A percentile compares a stretch with the other conserved stretches of the same genome.
Evolutionary conservation across 177 flowering plant genomes (phyloP).

Genomic region (Telopea speciosissima): DNA sequence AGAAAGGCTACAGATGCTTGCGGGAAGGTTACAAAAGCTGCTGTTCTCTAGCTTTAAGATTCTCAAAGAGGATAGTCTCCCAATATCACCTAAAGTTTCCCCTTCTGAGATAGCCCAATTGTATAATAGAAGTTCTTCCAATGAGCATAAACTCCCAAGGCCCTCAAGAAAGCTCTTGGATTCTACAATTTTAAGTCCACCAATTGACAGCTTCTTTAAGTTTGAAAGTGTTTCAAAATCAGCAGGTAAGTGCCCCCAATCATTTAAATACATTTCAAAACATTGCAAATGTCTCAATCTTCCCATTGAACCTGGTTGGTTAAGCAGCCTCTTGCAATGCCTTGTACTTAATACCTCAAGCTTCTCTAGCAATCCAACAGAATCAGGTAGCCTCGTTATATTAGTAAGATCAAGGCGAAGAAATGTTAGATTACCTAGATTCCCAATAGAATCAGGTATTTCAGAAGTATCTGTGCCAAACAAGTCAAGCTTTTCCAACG

Average conservation of each 20-base stretch:
- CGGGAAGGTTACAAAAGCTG: background rate
- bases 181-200: background rate
- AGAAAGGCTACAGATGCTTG: background rate
- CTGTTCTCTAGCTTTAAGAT: background rate
- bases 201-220: background rate
- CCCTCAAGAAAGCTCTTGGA: background rate
- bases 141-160: background rate
- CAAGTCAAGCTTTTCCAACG: background rate
- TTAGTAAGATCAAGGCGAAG: background rate
- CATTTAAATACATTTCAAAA: background rate
- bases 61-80: background rate
- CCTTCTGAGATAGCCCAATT: background rate
- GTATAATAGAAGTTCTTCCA: background rate
- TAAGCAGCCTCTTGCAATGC: background rate
- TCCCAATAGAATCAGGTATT: background rate
- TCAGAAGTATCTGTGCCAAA: no score
- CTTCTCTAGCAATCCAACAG: background rate
- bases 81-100: background rate
- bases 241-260: background rate
- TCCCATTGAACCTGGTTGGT: background rate
- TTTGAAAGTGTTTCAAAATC: background rate
- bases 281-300: background rate
- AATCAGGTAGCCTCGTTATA: background rate
- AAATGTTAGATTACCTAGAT: background rate
- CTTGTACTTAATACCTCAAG: background rate